Conservation (phyloP, 805 yeast species). For the Teunomyces kruisii region DNA sequence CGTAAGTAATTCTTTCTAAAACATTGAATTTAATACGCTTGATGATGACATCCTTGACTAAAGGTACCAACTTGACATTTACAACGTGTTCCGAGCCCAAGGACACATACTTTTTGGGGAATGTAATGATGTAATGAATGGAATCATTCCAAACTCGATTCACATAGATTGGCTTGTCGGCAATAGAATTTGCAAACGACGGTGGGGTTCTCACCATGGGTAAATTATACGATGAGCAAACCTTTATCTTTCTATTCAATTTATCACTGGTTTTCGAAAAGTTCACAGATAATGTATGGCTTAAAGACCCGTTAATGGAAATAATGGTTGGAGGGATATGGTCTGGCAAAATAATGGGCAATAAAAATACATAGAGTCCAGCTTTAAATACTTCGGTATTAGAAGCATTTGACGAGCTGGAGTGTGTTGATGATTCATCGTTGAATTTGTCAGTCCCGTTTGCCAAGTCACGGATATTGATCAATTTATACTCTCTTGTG, state of each 20-base stretch:
- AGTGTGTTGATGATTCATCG: not conserved
- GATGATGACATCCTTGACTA: constrained; percentile 58
- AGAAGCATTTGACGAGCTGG: not conserved
- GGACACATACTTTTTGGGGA: constrained; percentile 68
- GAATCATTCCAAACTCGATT: constrained; percentile 74
- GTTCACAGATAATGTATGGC: constrained; percentile 42
- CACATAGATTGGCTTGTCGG: constrained; percentile 74
- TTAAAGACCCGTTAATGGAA: constrained; percentile 50
- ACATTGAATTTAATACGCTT: constrained; percentile 67
- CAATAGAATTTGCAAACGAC: constrained; percentile 53
- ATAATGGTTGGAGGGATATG: constrained; percentile 61
- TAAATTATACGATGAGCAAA: constrained; percentile 30
- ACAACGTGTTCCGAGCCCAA: constrained; percentile 60
- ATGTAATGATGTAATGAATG: constrained; percentile 65
- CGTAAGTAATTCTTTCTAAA: constrained; percentile 64
- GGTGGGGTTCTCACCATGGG: constrained; percentile 59
- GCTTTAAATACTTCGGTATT: constrained; percentile 41
- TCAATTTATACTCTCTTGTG: constrained; percentile 31
- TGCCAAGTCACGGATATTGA: constrained; percentile 9
- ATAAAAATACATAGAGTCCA: constrained; percentile 67
- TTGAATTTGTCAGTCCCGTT: constrained; percentile 6
- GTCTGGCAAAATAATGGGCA: constrained; percentile 63
- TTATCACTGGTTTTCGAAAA: constrained; percentile 40
- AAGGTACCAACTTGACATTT: constrained; percentile 65
- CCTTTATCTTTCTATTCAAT: constrained; percentile 34